phyloP scores from a whole-genome alignment of 352 stramenopile species.

The Pythium aquatile region DNA sequence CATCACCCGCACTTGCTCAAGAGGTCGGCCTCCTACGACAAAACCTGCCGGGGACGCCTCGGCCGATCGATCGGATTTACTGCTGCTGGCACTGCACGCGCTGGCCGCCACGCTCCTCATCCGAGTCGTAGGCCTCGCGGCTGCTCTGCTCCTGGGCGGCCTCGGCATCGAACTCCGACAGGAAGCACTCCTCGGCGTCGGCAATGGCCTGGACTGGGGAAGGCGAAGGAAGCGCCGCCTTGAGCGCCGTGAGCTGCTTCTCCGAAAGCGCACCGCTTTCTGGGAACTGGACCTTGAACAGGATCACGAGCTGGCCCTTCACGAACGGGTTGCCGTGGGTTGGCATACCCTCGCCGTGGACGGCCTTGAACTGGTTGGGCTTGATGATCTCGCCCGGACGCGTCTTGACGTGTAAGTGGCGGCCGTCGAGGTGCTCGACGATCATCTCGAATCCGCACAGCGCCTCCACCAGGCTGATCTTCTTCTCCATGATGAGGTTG shows the following conservation, averaged over 20 bases:
- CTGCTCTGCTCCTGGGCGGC: slow-evolving; percentile 78
- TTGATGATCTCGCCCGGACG: slow-evolving; percentile 92
- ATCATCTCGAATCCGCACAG: slow-evolving; percentile 91
- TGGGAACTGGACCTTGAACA: slow-evolving; percentile 97
- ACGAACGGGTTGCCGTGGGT: slow-evolving; percentile 97
- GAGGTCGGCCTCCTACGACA: not conserved
- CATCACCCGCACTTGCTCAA: not conserved
- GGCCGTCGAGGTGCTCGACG: slow-evolving; percentile 92
- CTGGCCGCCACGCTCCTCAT: slow-evolving; percentile 91
- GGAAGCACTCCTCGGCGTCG: slow-evolving; percentile 78
- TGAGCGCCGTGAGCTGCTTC: slow-evolving; percentile 78
- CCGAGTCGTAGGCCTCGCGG: slow-evolving; percentile 89
- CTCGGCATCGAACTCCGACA: slow-evolving; percentile 93
- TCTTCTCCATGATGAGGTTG: slow-evolving; percentile 96
- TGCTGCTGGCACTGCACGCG: slow-evolving; percentile 89
- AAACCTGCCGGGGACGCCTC: not conserved
- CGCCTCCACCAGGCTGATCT: slow-evolving; percentile 94
- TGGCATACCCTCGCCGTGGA: slow-evolving; percentile 98
- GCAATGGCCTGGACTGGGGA: slow-evolving; percentile 44
- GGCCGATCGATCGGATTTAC: slow-evolving; percentile 39
- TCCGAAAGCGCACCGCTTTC: slow-evolving; percentile 85
- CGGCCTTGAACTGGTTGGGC: slow-evolving; percentile 91
- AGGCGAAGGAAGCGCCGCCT: slow-evolving; percentile 52
- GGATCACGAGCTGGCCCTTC: slow-evolving; percentile 97
- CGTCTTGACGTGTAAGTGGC: slow-evolving; percentile 92